These are phyloP conservation scores for Astragalus membranaceus DNA, from an alignment of 306 rosid species.

Conservation along the genomic window DNA sequence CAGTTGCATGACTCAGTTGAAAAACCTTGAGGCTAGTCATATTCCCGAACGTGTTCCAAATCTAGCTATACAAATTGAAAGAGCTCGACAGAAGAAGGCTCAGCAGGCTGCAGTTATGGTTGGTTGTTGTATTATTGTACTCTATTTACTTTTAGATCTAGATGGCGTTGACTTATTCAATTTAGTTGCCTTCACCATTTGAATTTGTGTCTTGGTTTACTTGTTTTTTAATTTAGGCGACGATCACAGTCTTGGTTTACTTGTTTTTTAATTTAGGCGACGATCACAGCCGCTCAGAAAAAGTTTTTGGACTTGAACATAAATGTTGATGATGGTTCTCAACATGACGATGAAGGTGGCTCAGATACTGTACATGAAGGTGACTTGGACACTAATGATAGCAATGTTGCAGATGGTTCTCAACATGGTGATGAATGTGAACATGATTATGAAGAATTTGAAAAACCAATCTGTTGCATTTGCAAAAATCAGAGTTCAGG, in stretches of 20 bases:
- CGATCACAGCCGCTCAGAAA: constrained; percentile 83
- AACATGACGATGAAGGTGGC: no score
- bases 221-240: constrained; percentile 13
- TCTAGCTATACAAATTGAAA: constrained; percentile 86
- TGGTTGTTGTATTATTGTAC: constrained; percentile 13
- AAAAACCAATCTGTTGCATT: constrained; percentile 75
- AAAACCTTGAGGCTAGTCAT: constrained; percentile 55
- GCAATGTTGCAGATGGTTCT: constrained; percentile 46
- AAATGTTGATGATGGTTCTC: no score
- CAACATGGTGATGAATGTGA: constrained; percentile 44
- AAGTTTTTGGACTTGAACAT: no score
- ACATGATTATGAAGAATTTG: constrained; percentile 46
- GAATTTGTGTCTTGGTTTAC: constrained; percentile 11
- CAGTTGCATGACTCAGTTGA: constrained; percentile 60
- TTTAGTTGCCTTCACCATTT: constrained; percentile 12
- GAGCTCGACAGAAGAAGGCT: constrained; percentile 90
- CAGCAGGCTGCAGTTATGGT: constrained; percentile 94
- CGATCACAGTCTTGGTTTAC: no score
- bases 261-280: constrained; percentile 64
- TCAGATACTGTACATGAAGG: no score
- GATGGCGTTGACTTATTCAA: background rate
- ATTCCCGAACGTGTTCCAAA: constrained; percentile 36
- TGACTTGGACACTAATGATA: constrained; percentile 62
- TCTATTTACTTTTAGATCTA: constrained; percentile 8
- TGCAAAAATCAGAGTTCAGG: constrained; percentile 77